Percentiles rank a stretch among this genome's conserved stretches.
Conservation (phyloP, 306 rosid species). For the Echinosophora koreensis region DNA sequence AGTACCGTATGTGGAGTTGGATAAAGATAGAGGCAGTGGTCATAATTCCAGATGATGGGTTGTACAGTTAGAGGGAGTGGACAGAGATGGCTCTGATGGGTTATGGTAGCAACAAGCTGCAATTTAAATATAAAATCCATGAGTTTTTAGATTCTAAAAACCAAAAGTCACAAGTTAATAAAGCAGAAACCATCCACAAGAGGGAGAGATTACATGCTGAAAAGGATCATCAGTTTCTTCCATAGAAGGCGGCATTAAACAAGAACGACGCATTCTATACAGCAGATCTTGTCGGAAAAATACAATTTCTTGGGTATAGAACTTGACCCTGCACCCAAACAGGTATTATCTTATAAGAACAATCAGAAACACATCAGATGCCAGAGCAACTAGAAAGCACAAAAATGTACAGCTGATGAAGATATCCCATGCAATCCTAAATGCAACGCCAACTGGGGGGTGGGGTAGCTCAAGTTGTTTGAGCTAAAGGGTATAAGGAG, state of each 20-base stretch:
- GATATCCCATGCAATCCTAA: conserved; percentile 30
- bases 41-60: conserved; percentile 93
- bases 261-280: conserved; percentile 87
- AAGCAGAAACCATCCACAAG: conserved; percentile 31
- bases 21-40: conserved; percentile 85
- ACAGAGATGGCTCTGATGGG: conserved; percentile 97
- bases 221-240: conserved; percentile 90
- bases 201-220: conserved; percentile 70
- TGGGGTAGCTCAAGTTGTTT: too few relatives aligned
- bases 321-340: conserved; percentile 75
- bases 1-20: conserved; percentile 94
- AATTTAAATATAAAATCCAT: conserved; percentile 45
- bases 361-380: conserved; percentile 34
- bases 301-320: conserved; percentile 84
- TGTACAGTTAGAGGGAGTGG: conserved; percentile 84
- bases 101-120: conserved; percentile 97
- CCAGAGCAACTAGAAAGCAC: conserved; percentile 24
- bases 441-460: conserved; percentile 62
- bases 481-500: too few relatives aligned
- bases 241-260: conserved; percentile 83
- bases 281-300: conserved; percentile 87
- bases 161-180: conserved; percentile 24
- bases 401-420: conserved; percentile 24
- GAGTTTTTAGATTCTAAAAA: conserved; percentile 36
- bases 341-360: conserved; percentile 38